Evolutionary conservation across 805 yeast species (phyloP).

Genomic region (Yarrowia divulgata): DNA sequence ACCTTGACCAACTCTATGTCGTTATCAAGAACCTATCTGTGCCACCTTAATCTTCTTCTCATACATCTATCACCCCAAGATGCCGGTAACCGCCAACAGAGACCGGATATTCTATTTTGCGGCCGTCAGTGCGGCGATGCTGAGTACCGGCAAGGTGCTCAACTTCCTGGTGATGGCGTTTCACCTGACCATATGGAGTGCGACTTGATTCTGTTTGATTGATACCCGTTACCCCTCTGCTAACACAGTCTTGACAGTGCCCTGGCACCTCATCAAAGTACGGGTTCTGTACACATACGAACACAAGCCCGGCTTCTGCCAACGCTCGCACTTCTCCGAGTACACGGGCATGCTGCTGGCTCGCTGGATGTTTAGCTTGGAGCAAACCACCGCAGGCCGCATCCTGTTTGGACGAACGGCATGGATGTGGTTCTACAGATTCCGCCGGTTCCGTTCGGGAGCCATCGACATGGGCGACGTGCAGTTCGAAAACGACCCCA

Average conservation of each 20-base stretch:
- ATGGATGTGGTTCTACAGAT: constrained; percentile 43
- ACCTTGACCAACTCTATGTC: not conserved
- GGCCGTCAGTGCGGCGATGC: constrained; percentile 17
- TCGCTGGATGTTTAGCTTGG: constrained; percentile 33
- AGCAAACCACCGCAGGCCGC: constrained; percentile 43
- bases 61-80: not conserved
- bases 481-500: constrained; percentile 44
- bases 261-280: constrained; percentile 30
- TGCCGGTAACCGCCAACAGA: constrained; percentile 33
- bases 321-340: constrained; percentile 28
- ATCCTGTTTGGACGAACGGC: constrained; percentile 45
- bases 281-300: constrained; percentile 36
- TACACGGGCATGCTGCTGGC: constrained; percentile 28
- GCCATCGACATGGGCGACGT: constrained; percentile 48
- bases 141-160: constrained; percentile 26
- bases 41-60: constrained; percentile 10
- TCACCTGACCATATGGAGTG: constrained; percentile 14
- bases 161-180: constrained; percentile 20
- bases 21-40: not conserved
- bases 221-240: constrained; percentile 14
- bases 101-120: constrained; percentile 32
- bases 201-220: not conserved
- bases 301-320: constrained; percentile 32
- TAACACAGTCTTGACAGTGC: constrained; percentile 29
- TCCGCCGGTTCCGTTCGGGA: constrained; percentile 48